These are phyloP conservation scores for Funneliformis geosporum DNA, from an alignment of 192 early-diverging fungal genomes.

Conservation along the genomic window DNA sequence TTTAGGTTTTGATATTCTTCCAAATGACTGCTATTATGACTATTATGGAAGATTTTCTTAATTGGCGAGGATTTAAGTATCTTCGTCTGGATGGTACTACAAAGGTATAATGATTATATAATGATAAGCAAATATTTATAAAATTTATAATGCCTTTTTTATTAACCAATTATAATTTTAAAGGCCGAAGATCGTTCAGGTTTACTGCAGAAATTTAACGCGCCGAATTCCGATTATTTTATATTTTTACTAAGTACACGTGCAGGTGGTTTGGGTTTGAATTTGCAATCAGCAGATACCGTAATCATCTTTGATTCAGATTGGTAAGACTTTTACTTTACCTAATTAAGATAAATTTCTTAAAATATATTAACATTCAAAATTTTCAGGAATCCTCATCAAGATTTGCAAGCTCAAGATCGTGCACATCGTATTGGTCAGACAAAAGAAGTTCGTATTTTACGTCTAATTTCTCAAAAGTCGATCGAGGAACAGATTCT, in stretches of 20 bases:
- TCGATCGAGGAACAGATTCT: conserved; percentile 95
- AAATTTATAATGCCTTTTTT: neutral
- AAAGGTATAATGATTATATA: conserved; percentile 46
- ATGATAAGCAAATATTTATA: too few species aligned
- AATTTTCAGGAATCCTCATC: conserved; percentile 83
- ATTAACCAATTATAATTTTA: neutral
- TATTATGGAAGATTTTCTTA: conserved; percentile 95
- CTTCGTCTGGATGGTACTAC: conserved; percentile 92
- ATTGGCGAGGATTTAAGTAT: conserved; percentile 67
- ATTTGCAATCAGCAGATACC: conserved; percentile 76
- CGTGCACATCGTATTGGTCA: conserved; percentile 99
- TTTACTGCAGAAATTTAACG: conserved; percentile 83
- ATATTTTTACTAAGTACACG: conserved; percentile 93
- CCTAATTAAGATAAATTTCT: neutral
- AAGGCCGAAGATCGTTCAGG: conserved; percentile 79
- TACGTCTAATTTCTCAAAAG: conserved; percentile 86
- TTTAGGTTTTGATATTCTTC: conserved; percentile 73
- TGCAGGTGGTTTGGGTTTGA: conserved; percentile 79
- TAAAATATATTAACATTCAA: neutral
- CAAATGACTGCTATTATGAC: conserved; percentile 92
- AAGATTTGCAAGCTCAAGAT: conserved; percentile 98
- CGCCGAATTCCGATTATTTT: conserved; percentile 73
- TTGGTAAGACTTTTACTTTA: conserved; percentile 62
- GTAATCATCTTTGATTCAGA: conserved; percentile 98
- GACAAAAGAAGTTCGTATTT: conserved; percentile 95